Percentiles rank a stretch among this genome's conserved stretches.
These are phyloP conservation scores for Pholiota conissans DNA, from an alignment of 768 basidiomycete genomes.

Conservation along the genomic window DNA sequence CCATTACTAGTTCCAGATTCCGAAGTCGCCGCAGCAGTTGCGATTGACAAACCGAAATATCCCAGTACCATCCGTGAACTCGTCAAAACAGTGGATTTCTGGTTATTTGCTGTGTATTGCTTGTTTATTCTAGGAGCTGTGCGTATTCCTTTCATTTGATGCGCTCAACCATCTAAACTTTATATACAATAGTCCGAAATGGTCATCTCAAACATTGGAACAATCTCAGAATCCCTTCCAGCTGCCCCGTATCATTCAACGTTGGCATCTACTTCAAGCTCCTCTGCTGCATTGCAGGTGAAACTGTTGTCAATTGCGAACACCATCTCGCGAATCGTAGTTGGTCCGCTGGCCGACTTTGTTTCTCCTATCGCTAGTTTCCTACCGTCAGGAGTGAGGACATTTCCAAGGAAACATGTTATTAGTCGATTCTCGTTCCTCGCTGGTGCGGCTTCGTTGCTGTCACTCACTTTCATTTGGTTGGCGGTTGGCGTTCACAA, in stretches of 20 bases:
- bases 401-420: conserved; percentile 46
- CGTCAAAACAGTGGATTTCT: conserved; percentile 58
- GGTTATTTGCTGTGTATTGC: conserved; percentile 56
- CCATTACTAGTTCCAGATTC: conserved; percentile 23
- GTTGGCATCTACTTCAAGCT: conserved; percentile 23
- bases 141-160: too few species aligned
- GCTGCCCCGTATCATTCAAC: conserved; percentile 18
- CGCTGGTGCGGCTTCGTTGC: conserved; percentile 43
- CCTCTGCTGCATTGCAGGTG: conserved; percentile 63
- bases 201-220: conserved; percentile 82
- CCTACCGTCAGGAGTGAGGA: conserved; percentile 33
- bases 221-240: conserved; percentile 68
- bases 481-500: conserved; percentile 47
- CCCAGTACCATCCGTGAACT: conserved; percentile 38
- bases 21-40: not conserved
- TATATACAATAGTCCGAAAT: conserved; percentile 76
- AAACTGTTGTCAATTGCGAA: conserved; percentile 70
- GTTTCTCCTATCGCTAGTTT: conserved; percentile 61
- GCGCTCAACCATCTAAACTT: too few species aligned
- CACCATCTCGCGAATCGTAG: conserved; percentile 64
- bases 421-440: conserved; percentile 68
- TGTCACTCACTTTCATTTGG: conserved; percentile 56
- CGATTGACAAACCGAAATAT: not conserved
- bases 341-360: conserved; percentile 73
- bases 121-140: conserved; percentile 68